Evolutionary conservation across 2,329 filamentous ascomycete species (phyloP).

Genomic region (Tricladium varicosporioides): DNA sequence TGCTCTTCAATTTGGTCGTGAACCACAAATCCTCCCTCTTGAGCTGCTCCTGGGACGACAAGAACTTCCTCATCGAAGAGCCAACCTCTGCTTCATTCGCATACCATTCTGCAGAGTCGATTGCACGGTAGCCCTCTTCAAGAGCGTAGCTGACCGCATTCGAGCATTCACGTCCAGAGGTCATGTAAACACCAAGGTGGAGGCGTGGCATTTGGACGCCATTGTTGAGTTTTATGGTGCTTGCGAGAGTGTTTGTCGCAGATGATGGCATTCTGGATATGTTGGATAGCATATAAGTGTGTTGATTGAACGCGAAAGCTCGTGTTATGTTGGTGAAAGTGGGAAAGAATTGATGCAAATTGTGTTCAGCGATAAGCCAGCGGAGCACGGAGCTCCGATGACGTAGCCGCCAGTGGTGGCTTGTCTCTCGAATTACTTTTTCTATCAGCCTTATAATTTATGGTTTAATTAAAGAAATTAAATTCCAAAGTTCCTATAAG

Average conservation of each 20-base stretch:
- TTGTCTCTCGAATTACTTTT: no score
- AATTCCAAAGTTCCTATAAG: no score
- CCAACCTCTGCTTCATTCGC: conserved; percentile 72
- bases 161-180: conserved; percentile 58
- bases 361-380: no score
- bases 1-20: conserved; percentile 71
- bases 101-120: conserved; percentile 55
- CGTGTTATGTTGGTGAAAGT: background rate
- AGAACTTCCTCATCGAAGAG: conserved; percentile 58
- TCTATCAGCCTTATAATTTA: no score
- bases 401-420: background rate
- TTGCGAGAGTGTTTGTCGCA: conserved; percentile 22
- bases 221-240: conserved; percentile 55
- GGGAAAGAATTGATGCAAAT: background rate
- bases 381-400: background rate
- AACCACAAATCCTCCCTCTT: conserved; percentile 72
- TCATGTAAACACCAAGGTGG: conserved; percentile 73
- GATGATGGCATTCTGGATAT: background rate
- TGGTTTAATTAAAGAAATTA: no score
- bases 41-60: conserved; percentile 51
- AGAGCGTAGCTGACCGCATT: conserved; percentile 50
- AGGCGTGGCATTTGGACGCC: conserved; percentile 67
- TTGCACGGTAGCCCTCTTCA: conserved; percentile 49
- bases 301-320: background rate
- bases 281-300: background rate